phyloP scores from a whole-genome alignment of 805 yeast species.

The Nakazawaea wickerhamii region DNA sequence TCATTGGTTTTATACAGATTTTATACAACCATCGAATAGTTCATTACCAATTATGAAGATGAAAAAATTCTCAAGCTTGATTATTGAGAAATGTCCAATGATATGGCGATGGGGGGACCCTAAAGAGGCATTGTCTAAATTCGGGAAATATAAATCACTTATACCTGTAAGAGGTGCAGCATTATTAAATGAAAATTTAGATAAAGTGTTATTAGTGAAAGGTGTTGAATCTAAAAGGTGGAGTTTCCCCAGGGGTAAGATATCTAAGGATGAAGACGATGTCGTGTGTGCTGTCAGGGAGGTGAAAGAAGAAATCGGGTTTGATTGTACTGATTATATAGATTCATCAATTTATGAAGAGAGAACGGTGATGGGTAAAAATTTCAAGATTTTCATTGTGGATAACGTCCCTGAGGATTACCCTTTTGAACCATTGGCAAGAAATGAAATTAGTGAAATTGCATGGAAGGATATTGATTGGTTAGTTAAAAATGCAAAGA shows the following conservation, averaged over 20 bases:
- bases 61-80: conserved; percentile 64
- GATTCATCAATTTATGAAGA: conserved; percentile 73
- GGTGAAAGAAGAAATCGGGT: conserved; percentile 90
- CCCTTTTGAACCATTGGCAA: conserved; percentile 72
- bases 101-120: conserved; percentile 86
- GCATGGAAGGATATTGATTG: conserved; percentile 67
- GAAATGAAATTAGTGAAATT: conserved; percentile 82
- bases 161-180: conserved; percentile 98
- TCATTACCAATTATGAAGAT: conserved; percentile 70
- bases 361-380: conserved; percentile 76
- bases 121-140: conserved; percentile 69
- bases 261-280: conserved; percentile 88
- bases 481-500: conserved; percentile 28
- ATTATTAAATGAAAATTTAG: conserved; percentile 62
- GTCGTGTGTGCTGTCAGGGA: conserved; percentile 87
- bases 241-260: conserved; percentile 97
- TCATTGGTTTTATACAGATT: conserved; percentile 95
- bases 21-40: conserved; percentile 66
- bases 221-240: conserved; percentile 78
- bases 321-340: conserved; percentile 65
- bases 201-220: conserved; percentile 72
- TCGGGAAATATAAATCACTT: conserved; percentile 77
- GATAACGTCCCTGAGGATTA: conserved; percentile 73
- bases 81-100: conserved; percentile 66
- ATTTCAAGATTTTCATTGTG: conserved; percentile 75